These are phyloP conservation scores for Corymbia maculata DNA, from an alignment of 345 rosid species.

Conservation along the genomic window DNA sequence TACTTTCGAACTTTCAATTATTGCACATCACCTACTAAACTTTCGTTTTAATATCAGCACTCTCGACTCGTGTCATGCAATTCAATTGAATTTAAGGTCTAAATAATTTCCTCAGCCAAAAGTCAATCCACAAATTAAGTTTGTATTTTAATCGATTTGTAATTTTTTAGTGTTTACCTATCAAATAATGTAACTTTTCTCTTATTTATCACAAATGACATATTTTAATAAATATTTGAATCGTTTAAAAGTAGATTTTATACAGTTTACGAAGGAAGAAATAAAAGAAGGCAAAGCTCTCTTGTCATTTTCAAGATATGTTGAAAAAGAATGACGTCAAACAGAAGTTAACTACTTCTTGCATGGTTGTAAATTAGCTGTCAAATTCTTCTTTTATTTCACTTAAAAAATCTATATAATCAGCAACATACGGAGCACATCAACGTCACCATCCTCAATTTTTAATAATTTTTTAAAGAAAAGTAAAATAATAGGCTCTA, in stretches of 20 bases:
- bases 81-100: neutral
- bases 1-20: neutral
- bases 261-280: neutral
- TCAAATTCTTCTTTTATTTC: slow-evolving; percentile 6
- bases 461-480: neutral
- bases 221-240: neutral
- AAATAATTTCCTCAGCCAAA: neutral
- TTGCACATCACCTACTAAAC: neutral
- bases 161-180: neutral
- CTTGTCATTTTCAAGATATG: neutral
- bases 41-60: neutral
- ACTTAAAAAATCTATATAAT: neutral
- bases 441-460: neutral
- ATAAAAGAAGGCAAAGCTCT: neutral
- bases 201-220: neutral
- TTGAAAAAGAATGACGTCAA: slow-evolving; percentile 2
- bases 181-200: neutral
- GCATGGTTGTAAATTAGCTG: slow-evolving; percentile 60
- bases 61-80: neutral
- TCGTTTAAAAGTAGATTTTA: neutral
- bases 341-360: slow-evolving; percentile 2
- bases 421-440: neutral
- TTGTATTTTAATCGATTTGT: neutral
- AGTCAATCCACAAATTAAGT: neutral
- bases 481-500: neutral